These are phyloP conservation scores for Aphanomyces cochlioides DNA, from an alignment of 352 stramenopile species.

Conservation along the genomic window DNA sequence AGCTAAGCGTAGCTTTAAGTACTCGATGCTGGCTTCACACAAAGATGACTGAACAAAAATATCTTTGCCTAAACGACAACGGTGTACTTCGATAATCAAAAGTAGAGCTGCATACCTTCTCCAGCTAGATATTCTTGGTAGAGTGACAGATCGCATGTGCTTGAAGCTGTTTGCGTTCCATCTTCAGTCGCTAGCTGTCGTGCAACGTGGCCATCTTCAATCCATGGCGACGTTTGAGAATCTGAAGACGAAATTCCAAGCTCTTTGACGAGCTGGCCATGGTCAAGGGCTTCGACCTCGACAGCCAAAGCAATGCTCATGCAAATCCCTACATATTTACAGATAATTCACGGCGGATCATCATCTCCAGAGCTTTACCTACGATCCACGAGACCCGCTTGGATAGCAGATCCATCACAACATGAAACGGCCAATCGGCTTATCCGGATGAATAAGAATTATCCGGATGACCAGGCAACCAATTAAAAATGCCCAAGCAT, in stretches of 20 bases:
- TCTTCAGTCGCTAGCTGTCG: not conserved
- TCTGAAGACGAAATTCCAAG: not conserved
- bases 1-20: conserved; percentile 55
- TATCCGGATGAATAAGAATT: conserved; percentile 11
- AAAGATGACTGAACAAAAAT: conserved; percentile 69
- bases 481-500: not conserved
- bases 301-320: not conserved
- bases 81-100: not conserved
- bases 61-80: conserved; percentile 38
- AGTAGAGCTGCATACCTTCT: not conserved
- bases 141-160: conserved; percentile 11
- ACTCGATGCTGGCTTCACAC: conserved; percentile 73
- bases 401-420: too few species aligned
- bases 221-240: conserved; percentile 5
- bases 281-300: not conserved
- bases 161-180: not conserved
- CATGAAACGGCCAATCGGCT: not conserved
- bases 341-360: too few species aligned
- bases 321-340: not conserved
- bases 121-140: not conserved
- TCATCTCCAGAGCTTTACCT: too few species aligned
- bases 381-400: too few species aligned
- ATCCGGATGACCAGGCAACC: not conserved
- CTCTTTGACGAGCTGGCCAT: not conserved
- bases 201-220: not conserved